Conservation (phyloP, 2,329 filamentous ascomycete genomes). For the Xylariaceae sp. region DNA sequence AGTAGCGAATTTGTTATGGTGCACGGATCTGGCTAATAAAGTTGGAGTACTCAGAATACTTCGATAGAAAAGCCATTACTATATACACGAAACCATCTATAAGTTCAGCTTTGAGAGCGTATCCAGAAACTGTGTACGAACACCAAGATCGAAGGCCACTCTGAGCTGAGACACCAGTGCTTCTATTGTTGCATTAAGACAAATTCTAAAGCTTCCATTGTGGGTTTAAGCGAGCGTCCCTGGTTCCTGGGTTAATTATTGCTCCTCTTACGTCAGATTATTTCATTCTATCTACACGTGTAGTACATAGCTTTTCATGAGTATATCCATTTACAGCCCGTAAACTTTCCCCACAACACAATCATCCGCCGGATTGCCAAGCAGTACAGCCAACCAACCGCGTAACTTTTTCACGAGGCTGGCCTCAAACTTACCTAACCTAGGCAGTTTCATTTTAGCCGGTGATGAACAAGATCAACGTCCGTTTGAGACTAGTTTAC, state of each 20-base stretch:
- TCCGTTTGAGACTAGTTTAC: background rate
- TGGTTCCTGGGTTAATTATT: slow-evolving; percentile 19
- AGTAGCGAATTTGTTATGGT: too few relatives aligned
- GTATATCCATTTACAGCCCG: background rate
- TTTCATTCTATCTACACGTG: background rate
- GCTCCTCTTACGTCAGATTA: slow-evolving; percentile 7
- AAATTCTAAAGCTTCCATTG: background rate
- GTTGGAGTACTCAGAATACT: too few relatives aligned
- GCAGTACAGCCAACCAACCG: slow-evolving; percentile 10
- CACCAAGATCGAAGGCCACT: slow-evolving; percentile 1
- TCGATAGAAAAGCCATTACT: too few relatives aligned
- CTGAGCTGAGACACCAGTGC: background rate
- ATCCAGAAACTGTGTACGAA: too few relatives aligned
- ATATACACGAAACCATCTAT: too few relatives aligned
- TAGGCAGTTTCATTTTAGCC: slow-evolving; percentile 26
- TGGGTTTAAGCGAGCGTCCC: background rate
- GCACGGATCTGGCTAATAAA: too few relatives aligned
- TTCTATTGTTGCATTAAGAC: background rate
- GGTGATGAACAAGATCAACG: background rate
- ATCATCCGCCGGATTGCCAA: slow-evolving; percentile 17
- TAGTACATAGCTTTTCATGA: too few relatives aligned
- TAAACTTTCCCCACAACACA: slow-evolving; percentile 1
- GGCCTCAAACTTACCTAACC: background rate
- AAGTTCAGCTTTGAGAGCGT: too few relatives aligned
- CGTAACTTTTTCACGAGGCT: too few relatives aligned